Percentiles rank a stretch among this genome's conserved stretches.
Evolutionary conservation across 345 rosid genomes (phyloP).

Genomic region (Gossypium anomalum): DNA sequence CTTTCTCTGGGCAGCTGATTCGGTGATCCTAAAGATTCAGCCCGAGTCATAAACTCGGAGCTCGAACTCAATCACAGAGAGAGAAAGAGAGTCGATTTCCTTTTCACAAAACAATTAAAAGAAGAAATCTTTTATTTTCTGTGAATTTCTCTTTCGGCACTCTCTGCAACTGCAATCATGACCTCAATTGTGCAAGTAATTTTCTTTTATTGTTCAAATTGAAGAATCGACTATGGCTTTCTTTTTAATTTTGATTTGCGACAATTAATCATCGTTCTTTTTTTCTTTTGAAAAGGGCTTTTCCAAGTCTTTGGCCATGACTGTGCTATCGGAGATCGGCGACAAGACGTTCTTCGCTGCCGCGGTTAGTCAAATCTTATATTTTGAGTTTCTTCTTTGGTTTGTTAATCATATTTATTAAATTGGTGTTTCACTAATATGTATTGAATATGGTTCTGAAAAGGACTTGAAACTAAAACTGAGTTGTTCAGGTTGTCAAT

Average conservation of each 20-base stretch:
- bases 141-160: background rate
- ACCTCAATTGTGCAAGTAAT: slow-evolving; percentile 59
- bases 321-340: slow-evolving; percentile 92
- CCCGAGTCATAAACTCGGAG: slow-evolving; percentile 9
- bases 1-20: background rate
- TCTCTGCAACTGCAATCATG: slow-evolving; percentile 31
- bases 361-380: slow-evolving; percentile 53
- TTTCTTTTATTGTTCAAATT: background rate
- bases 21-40: background rate
- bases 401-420: background rate
- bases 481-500: background rate
- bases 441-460: too few species aligned
- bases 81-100: background rate
- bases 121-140: too few species aligned
- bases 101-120: background rate
- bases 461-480: slow-evolving; percentile 3
- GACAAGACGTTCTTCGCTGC: slow-evolving; percentile 98
- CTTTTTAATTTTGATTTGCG: background rate
- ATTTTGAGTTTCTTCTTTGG: background rate
- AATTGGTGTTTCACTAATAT: background rate
- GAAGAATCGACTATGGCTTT: background rate
- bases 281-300: slow-evolving; percentile 53
- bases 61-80: background rate
- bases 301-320: slow-evolving; percentile 93
- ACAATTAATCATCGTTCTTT: background rate